Evolutionary conservation across 306 rosid genomes (phyloP).

Genomic region (Vigna radiata): DNA sequence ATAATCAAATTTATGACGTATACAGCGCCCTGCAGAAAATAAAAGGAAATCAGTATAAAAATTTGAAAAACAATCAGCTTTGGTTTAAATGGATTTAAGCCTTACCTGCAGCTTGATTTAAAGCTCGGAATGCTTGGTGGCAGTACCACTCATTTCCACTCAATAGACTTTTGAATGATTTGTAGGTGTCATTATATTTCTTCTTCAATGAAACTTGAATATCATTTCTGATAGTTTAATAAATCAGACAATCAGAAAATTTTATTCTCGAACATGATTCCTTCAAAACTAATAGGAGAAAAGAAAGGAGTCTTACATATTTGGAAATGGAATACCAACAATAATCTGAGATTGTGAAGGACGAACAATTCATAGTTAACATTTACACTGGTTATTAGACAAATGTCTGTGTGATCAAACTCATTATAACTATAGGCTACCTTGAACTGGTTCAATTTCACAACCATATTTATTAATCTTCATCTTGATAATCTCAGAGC

Average conservation of each 20-base stretch:
- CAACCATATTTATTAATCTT: constrained; percentile 1
- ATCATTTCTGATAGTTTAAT: constrained; percentile 70
- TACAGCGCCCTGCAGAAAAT: constrained; percentile 79
- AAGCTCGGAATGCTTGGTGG: constrained; percentile 95
- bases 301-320: constrained; percentile 69
- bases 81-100: constrained; percentile 21
- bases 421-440: constrained; percentile 24
- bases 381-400: constrained; percentile 29
- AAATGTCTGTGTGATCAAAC: constrained; percentile 21
- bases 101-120: constrained; percentile 97
- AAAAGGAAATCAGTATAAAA: constrained; percentile 29
- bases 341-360: constrained; percentile 91
- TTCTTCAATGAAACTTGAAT: constrained; percentile 78
- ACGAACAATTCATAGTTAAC: constrained; percentile 35
- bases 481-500: constrained; percentile 28
- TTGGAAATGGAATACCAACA: constrained; percentile 96
- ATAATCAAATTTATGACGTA: constrained; percentile 86
- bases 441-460: constrained; percentile 15
- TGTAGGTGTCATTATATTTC: constrained; percentile 84
- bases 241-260: constrained; percentile 50
- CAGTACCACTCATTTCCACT: constrained; percentile 95
- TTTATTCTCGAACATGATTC: constrained; percentile 6
- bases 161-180: constrained; percentile 73
- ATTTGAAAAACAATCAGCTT: constrained; percentile 2
- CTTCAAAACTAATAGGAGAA: constrained; percentile 25